Evolutionary conservation across 2,329 filamentous ascomycete genomes (phyloP), one percentile per base, ranked within the genome.

Genomic region (Chaetothyriales sp.): DNA sequence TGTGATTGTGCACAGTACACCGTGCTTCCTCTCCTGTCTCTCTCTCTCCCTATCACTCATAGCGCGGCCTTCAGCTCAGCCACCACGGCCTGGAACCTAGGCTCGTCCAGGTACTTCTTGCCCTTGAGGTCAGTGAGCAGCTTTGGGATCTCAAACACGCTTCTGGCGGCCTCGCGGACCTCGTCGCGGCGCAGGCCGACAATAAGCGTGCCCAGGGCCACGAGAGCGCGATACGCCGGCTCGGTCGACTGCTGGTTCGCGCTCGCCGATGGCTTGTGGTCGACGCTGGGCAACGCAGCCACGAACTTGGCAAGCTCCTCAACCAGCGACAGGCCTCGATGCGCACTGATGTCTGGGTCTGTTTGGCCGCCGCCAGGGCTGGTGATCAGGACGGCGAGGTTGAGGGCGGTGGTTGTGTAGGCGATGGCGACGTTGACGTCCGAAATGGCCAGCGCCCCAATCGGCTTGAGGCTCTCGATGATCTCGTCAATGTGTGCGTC

Each of bases 361-460:
- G 53, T 63, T 10, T 28, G 51, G 61, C 51, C 65, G 65, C 52
- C 67, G 65, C n/a, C n/a, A 73, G 57, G 3, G 67, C 66, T 7
- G 75, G 75, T 77, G 4, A 86, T 75, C 9, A 89, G 74, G 1
- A 95, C 86, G 0, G 87, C 75, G 56, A 85, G 84, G 67, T 98
- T 96, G 63, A 96, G 82, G 53, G 84, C 81, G 0, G 86, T 74
- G 0, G 92, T 95, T 1, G 86, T 81, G 18, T 86, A 72, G 0
- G 92, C 90, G 50, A 95, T 82, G 48, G 84, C 78, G 9, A 96
- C 72, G 59, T 94, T 94, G 49, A 84, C 80, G 64, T 93, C 92
- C 58, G 56, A 67, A 1, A 71, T 70, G 2, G 66, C 72, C 42
- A 68, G 70, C 3, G 75, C 75, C 2, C 81, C 69, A 22, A 85